Conservation (phyloP, 495 filamentous ascomycete species). For the Rostrohypoxylon terebratum region DNA sequence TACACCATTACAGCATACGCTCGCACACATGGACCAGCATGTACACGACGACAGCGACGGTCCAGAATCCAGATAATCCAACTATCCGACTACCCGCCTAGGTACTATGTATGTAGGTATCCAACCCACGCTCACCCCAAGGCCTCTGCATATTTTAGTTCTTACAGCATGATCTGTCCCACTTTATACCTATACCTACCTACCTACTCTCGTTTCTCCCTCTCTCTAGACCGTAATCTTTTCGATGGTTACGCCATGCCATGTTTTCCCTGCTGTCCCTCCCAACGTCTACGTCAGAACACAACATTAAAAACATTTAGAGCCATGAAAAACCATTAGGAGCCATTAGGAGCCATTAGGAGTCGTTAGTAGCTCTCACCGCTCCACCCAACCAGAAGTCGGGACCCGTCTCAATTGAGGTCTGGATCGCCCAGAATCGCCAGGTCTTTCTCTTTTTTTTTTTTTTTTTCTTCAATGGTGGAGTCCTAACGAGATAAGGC, state of each 20-base stretch:
- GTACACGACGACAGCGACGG: not conserved
- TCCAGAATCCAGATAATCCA: not conserved
- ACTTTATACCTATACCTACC: constrained; percentile 37
- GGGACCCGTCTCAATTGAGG: constrained; percentile 40
- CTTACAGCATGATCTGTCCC: constrained; percentile 40
- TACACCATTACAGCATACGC: not conserved
- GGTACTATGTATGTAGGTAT: too few species aligned
- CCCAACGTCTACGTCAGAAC: constrained; percentile 40
- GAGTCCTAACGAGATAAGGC: constrained; percentile 43
- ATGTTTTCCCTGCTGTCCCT: constrained; percentile 6
- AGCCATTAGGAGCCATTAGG: constrained; percentile 29
- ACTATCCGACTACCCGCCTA: too few species aligned
- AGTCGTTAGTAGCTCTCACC: constrained; percentile 28
- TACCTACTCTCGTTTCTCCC: constrained; percentile 6
- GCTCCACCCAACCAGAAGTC: constrained; percentile 44
- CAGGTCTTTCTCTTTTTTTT: constrained; percentile 35
- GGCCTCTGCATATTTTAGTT: constrained; percentile 29
- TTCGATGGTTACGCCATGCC: not conserved
- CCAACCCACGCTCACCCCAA: too few species aligned
- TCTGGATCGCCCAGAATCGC: constrained; percentile 43
- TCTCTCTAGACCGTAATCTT: constrained; percentile 7
- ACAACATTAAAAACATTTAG: constrained; percentile 36
- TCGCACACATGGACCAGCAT: not conserved
- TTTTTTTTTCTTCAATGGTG: constrained; percentile 33
- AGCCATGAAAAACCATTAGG: constrained; percentile 22